Base-by-base conservation (phyloP, 371 early-diverging fungal species). In the Mycotypha africana region DNA sequence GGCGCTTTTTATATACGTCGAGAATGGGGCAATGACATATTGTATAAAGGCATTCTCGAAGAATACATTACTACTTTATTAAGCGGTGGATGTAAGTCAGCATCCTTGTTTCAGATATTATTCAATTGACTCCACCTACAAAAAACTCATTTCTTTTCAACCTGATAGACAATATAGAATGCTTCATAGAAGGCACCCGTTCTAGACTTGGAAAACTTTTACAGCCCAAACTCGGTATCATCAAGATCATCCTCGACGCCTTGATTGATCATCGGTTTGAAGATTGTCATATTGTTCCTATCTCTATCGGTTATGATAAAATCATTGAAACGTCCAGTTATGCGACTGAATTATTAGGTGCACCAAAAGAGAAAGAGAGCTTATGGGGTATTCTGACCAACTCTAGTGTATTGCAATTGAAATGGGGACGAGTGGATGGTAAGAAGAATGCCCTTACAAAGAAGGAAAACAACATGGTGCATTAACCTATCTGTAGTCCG, bases 181-280 rank as follows among this genome's bases (percentile, higher is more conserved):
- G 83, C 31, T 93, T 93, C 59, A 79, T 91, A 8, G 93, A 93
- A 56, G 93, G 93, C 20, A 89, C 91, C 0, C 83, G 93, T 11
- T 82, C 83, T 44, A 77, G 93, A 39, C 67, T 78, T 21, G 88
- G 87, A 25, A 91, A 91, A 55, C 56, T 89, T 21, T 65, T 91
- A 47, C 80, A 84, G 31, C 91, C 91, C 0, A 89, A 88, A 56
- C 77, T 92, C 33, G 91, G 93, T 28, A 76, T 92, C 25, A 67
- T 92, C 46, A 89, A 90, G 57, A 82, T 90, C 38, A 65, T 93
- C 17, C 57, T 89, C 58, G 91, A 91, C 32, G 81, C 86, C 2
- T 64, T 91, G 24, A 53, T 85, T 11, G 59, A 67, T 8, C 74
- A 80, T 14, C 67, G 78, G 1, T 76, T 82, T 17, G 59, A 71